Evolutionary conservation across 345 rosid species (phyloP).

Genomic region (Hibiscus tridactylites): DNA sequence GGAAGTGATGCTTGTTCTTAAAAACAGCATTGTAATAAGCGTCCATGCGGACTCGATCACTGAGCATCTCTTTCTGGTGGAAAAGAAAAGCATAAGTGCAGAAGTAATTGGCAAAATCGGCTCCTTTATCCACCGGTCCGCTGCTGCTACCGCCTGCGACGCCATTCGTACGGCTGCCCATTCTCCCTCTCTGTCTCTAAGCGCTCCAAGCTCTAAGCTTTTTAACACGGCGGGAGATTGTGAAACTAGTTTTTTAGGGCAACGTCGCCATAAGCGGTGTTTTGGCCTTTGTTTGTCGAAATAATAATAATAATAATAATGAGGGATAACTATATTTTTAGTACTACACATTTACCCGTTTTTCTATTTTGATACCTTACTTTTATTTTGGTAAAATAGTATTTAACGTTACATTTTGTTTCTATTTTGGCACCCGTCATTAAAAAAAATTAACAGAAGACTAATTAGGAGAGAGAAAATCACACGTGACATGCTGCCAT

Average conservation of each 20-base stretch:
- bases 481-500: too few species aligned
- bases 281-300: too few species aligned
- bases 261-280: conserved; percentile 14
- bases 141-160: conserved; percentile 26
- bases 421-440: too few species aligned
- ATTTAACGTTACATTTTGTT: too few species aligned
- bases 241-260: conserved; percentile 24
- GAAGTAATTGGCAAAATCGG: conserved; percentile 82
- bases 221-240: neutral
- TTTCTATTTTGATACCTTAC: too few species aligned
- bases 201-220: neutral
- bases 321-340: too few species aligned
- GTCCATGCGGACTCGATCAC: conserved; percentile 97
- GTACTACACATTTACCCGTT: too few species aligned
- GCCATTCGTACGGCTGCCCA: conserved; percentile 49
- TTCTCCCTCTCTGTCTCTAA: conserved; percentile 8
- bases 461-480: too few species aligned
- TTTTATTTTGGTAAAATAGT: too few species aligned
- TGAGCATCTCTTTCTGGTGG: conserved; percentile 99
- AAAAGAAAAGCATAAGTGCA: conserved; percentile 81
- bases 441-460: too few species aligned
- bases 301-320: too few species aligned
- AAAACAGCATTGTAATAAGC: conserved; percentile 76
- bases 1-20: conserved; percentile 69
- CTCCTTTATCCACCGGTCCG: conserved; percentile 70